phyloP scores from a whole-genome alignment of 23 red algal genomes.

The Gracilaria vermiculophylla region DNA sequence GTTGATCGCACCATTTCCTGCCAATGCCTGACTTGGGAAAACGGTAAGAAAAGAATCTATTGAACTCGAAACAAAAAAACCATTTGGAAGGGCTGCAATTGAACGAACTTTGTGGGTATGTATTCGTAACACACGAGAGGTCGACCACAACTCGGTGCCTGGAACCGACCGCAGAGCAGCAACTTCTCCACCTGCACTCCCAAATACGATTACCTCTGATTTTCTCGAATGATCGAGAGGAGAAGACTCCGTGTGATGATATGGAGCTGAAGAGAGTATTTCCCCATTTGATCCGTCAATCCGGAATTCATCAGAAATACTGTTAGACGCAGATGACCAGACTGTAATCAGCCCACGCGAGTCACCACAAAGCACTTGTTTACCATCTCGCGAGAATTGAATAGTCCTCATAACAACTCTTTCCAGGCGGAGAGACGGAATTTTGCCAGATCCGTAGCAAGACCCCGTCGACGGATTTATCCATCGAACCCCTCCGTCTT shows the following conservation, averaged over 20 bases:
- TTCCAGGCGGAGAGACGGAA: not conserved
- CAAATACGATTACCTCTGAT: constrained; percentile 30
- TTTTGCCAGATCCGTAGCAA: constrained; percentile 1
- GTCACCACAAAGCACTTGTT: constrained; percentile 50
- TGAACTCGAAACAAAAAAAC: constrained; percentile 27
- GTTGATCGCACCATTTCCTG: not conserved
- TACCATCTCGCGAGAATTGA: constrained; percentile 13
- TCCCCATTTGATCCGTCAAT: constrained; percentile 25
- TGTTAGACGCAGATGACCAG: constrained; percentile 29
- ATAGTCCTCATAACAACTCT: constrained; percentile 33
- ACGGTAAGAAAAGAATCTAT: constrained; percentile 25
- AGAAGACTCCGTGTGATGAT: not conserved
- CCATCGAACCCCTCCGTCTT: constrained; percentile 31
- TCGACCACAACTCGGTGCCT: constrained; percentile 11
- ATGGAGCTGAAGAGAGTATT: not conserved
- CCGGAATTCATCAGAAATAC: constrained; percentile 8
- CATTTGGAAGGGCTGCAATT: constrained; percentile 18
- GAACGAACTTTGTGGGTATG: constrained; percentile 42
- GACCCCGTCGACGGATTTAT: constrained; percentile 26
- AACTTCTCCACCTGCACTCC: constrained; percentile 21
- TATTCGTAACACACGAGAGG: not conserved
- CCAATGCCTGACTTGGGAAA: not conserved
- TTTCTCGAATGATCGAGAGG: not conserved
- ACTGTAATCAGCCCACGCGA: constrained; percentile 35
- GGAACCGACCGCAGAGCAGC: not conserved